Evolutionary conservation across 129 eudicot species (phyloP).

Genomic region (Glebionis coronaria): DNA sequence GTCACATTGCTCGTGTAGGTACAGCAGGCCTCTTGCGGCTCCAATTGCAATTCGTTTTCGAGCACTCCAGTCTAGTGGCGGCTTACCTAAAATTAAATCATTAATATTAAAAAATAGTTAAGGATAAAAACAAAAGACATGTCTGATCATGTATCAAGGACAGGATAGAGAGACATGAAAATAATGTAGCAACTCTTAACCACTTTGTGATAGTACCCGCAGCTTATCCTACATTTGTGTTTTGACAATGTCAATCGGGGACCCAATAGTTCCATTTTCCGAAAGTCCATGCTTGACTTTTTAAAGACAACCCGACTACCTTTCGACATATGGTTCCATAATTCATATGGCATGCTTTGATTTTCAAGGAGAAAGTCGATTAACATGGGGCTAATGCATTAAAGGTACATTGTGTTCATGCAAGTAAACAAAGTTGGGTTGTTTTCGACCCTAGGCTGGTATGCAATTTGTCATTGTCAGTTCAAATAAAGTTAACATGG

Average conservation of each 20-base stretch:
- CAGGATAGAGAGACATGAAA: conserved; percentile 14
- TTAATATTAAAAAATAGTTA: background rate
- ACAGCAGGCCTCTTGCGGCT: conserved; percentile 81
- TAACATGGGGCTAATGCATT: background rate
- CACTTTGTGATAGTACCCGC: conserved; percentile 27
- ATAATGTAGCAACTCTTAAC: conserved; percentile 23
- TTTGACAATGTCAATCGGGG: conserved; percentile 20
- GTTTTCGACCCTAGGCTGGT: too few species aligned
- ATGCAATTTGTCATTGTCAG: too few species aligned
- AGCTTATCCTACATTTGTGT: conserved; percentile 23
- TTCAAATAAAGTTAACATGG: background rate
- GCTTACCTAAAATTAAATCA: conserved; percentile 51
- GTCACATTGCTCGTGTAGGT: conserved; percentile 96
- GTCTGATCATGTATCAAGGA: conserved; percentile 12
- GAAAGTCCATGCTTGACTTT: conserved; percentile 12
- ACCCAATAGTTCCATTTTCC: conserved; percentile 8
- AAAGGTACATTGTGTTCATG: background rate
- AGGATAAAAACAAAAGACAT: background rate
- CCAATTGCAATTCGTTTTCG: conserved; percentile 89
- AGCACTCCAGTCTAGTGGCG: conserved; percentile 83
- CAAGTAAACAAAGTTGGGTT: background rate
- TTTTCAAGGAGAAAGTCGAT: background rate
- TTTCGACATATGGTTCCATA: background rate
- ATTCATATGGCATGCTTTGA: background rate
- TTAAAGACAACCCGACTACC: background rate